Conservation (phyloP, 148 eudicot genomes). For the Silene latifolia region DNA sequence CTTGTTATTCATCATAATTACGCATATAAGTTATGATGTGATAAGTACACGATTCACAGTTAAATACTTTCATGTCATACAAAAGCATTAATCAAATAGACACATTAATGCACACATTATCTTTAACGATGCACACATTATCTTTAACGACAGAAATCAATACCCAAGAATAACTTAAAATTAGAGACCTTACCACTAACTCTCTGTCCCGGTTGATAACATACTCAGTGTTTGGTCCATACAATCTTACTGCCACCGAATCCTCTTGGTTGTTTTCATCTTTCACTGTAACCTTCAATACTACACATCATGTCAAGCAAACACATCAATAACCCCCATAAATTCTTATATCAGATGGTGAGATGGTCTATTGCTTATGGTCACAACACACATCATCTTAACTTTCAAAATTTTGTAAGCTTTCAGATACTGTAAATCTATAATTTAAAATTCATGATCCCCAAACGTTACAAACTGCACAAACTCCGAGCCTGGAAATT, state of each 20-base stretch:
- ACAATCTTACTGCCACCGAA: constrained; percentile 63
- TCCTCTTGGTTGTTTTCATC: constrained; percentile 53
- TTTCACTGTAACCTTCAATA: constrained; percentile 75
- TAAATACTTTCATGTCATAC: not conserved
- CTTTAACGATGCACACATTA: not conserved
- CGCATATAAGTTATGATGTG: not conserved
- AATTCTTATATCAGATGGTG: not conserved
- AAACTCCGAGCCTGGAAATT: not conserved
- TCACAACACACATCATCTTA: not conserved
- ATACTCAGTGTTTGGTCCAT: constrained; percentile 95
- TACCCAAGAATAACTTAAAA: not conserved
- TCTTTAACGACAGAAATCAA: not conserved
- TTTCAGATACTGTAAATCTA: not conserved
- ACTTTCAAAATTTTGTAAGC: not conserved
- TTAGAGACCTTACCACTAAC: constrained; percentile 46
- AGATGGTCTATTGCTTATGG: not conserved
- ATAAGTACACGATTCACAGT: not conserved
- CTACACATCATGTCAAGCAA: constrained; percentile 41
- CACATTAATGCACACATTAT: not conserved
- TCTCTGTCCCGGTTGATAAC: constrained; percentile 89
- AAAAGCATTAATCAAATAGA: not conserved
- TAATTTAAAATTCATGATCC: not conserved
- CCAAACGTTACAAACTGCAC: not conserved
- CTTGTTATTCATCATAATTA: not conserved
- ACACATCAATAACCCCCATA: not conserved